A percentile compares a stretch with the other conserved stretches of the same genome.
Evolutionary conservation across 306 rosid genomes (phyloP).

Genomic region (Hylodesmum podocarpum): DNA sequence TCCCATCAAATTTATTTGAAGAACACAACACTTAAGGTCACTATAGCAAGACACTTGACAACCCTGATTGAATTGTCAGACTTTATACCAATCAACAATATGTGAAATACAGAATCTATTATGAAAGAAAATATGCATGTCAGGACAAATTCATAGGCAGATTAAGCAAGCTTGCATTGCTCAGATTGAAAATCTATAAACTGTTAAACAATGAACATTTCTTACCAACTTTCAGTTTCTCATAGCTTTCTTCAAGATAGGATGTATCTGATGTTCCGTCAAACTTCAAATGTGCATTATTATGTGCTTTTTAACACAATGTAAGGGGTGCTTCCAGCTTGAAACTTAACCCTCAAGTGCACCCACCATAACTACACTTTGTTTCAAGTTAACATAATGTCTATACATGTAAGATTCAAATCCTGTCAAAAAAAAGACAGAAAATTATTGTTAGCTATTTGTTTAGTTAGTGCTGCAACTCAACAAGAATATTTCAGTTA

Average conservation of each 20-base stretch:
- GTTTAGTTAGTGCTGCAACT: background rate
- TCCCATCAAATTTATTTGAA: background rate
- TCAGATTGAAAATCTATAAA: background rate
- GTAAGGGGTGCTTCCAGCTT: background rate
- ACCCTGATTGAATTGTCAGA: background rate
- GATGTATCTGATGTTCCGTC: background rate
- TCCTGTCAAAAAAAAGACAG: background rate
- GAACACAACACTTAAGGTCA: background rate
- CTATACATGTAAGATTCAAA: background rate
- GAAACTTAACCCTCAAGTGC: background rate
- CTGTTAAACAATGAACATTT: background rate
- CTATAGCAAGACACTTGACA: background rate
- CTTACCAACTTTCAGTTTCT: background rate
- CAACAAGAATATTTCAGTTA: background rate
- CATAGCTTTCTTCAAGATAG: background rate
- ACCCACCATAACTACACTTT: background rate
- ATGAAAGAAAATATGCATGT: background rate
- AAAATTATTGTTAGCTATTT: background rate
- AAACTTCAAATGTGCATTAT: background rate
- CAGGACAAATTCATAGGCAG: background rate
- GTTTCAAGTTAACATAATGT: slow-evolving; percentile 6
- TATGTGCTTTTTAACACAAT: background rate
- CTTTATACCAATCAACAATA: background rate
- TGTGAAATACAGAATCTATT: background rate
- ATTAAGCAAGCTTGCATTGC: background rate